Base-by-base conservation (phyloP, 2,329 filamentous ascomycete genomes). In the Fusarium clavum region DNA sequence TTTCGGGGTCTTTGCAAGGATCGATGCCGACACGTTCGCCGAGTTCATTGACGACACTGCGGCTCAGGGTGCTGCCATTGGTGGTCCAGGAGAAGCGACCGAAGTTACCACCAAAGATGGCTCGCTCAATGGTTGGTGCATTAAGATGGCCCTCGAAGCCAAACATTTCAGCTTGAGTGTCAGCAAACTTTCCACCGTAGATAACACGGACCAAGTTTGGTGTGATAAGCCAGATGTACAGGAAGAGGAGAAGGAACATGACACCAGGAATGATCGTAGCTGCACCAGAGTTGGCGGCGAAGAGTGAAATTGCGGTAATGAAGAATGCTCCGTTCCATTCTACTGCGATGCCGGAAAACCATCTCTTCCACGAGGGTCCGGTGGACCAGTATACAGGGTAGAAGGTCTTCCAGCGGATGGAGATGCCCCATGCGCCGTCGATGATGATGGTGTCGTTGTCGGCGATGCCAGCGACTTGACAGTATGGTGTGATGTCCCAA, bases 401-500 rank as follows among this genome's bases (percentile, higher is more conserved):
- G 58, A 79, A 76, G 3, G 70, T 32, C 48, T 79, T 76, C 79
- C 79, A 80, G 5, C 72, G 75, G 12, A 80, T 74, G 9, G 71
- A 74, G 9, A 78, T 72, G 5, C 77, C 78, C 48, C 72, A 64
- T 6, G 78, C 77, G 13, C 76, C 76, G 27, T 81, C 79, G 5
- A 80, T 65, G 20, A 80, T 67, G 52, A 80, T 73, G 14, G 77
- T 79, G 41, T 80, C 78, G 10, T 78, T 71, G 9, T 78, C 76
- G 16, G 75, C 71, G 34, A 81, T 77, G 14, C 69, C 79, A 18
- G 76, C 77, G 2, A 81, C 77, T 48, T 80, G 77, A 8, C 68
- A 75, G 32, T 74, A 68, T 7, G 79, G 77, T 1, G 73, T 72
- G 11, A 81, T 80, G 25, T 81, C 78, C 77, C 79, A 80, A 5